These are phyloP conservation scores for Sporobolus alterniflorus DNA, from an alignment of 202 grass and related monocot genomes.

Conservation along the genomic window DNA sequence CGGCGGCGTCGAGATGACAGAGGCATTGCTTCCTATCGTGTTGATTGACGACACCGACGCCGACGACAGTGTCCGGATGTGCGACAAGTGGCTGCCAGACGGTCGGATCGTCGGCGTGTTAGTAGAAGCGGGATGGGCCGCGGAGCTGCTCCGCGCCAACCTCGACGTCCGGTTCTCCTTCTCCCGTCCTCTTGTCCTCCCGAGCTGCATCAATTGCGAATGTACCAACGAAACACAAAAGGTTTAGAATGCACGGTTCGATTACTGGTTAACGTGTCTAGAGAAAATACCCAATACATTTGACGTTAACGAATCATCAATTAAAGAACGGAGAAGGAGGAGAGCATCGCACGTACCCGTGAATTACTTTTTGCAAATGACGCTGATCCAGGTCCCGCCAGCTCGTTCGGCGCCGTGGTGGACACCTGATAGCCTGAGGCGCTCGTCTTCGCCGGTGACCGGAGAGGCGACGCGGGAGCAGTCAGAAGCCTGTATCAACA, in stretches of 20 bases:
- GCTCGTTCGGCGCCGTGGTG: background rate
- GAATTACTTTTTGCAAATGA: slow-evolving; percentile 15
- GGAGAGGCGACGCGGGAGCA: slow-evolving; percentile 20
- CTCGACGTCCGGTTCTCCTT: slow-evolving; percentile 18
- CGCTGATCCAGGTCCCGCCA: background rate
- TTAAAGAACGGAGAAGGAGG: background rate
- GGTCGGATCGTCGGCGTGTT: background rate
- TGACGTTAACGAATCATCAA: background rate
- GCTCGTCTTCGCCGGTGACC: slow-evolving; percentile 12
- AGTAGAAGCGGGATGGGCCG: background rate
- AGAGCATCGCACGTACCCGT: slow-evolving; percentile 5
- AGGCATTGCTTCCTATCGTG: background rate
- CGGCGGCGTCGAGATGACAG: background rate
- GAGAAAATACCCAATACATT: too few relatives aligned
- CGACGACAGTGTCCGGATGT: slow-evolving; percentile 7
- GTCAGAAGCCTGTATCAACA: slow-evolving; percentile 27
- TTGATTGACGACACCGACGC: slow-evolving; percentile 34
- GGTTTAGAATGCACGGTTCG: background rate
- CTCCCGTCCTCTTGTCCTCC: background rate
- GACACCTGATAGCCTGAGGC: background rate
- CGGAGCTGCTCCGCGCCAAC: slow-evolving; percentile 18
- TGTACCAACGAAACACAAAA: background rate
- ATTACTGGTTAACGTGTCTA: too few relatives aligned
- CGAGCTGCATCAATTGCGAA: slow-evolving; percentile 19
- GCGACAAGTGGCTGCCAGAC: background rate